Conservation (phyloP, 2,329 filamentous ascomycete genomes). For the Aphanocladium album region DNA sequence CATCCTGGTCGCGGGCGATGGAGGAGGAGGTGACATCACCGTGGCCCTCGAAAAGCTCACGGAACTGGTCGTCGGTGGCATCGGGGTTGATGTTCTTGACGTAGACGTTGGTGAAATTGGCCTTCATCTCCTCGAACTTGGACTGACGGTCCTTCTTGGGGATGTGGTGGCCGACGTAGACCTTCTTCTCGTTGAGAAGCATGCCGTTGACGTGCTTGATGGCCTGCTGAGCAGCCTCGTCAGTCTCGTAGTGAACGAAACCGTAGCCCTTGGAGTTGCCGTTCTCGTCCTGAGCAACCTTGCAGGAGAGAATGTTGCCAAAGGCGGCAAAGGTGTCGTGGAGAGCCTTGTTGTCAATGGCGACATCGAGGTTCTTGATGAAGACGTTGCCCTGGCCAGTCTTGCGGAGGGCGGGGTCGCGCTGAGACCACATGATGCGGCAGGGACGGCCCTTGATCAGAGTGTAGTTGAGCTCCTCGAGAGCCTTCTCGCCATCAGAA, state of each 20-base stretch:
- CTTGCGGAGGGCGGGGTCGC: slow-evolving; percentile 97
- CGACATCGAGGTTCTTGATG: slow-evolving; percentile 99
- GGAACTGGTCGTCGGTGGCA: slow-evolving; percentile 90
- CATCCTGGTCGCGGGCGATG: slow-evolving; percentile 80
- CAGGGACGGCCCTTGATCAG: slow-evolving; percentile 97
- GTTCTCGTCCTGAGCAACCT: slow-evolving; percentile 96
- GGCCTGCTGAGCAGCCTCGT: slow-evolving; percentile 90
- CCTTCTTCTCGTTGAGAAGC: slow-evolving; percentile 99
- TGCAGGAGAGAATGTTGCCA: slow-evolving; percentile 98
- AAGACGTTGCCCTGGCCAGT: slow-evolving; percentile 99
- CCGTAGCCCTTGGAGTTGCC: slow-evolving; percentile 98
- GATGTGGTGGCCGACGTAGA: slow-evolving; percentile 98
- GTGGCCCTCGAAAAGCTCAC: slow-evolving; percentile 82
- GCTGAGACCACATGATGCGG: slow-evolving; percentile 99
- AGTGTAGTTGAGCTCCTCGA: slow-evolving; percentile 99
- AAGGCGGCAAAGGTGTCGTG: slow-evolving; percentile 99
- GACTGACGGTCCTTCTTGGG: slow-evolving; percentile 99
- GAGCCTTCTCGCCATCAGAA: slow-evolving; percentile 90
- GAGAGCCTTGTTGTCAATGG: slow-evolving; percentile 99
- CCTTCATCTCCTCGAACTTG: slow-evolving; percentile 99
- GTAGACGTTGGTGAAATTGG: slow-evolving; percentile 99
- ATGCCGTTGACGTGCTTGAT: slow-evolving; percentile 99
- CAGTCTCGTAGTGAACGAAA: slow-evolving; percentile 99
- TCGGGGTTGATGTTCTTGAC: slow-evolving; percentile 94
- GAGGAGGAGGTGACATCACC: slow-evolving; percentile 95